phyloP scores from a whole-genome alignment of 2,329 filamentous ascomycete species.

The Metarhizium robertsii region DNA sequence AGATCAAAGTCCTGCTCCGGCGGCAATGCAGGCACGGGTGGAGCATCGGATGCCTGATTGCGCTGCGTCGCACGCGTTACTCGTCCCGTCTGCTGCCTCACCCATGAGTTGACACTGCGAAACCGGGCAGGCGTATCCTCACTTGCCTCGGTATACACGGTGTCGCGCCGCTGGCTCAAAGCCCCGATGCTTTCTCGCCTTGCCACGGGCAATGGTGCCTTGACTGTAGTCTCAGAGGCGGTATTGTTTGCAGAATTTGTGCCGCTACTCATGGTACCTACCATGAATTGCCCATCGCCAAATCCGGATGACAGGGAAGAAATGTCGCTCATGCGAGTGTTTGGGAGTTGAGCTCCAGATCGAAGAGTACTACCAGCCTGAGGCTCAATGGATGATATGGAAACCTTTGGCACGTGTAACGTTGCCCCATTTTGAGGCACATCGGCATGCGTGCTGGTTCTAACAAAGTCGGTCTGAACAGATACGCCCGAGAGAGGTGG shows the following conservation, averaged over 20 bases:
- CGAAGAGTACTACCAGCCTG: constrained; percentile 8
- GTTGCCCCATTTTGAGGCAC: background rate
- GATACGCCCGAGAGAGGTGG: background rate
- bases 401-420: constrained; percentile 2
- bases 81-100: constrained; percentile 51
- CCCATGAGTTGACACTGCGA: constrained; percentile 52
- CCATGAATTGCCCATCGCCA: constrained; percentile 50
- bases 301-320: constrained; percentile 58
- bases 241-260: constrained; percentile 17
- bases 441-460: constrained; percentile 2
- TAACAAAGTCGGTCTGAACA: constrained; percentile 8
- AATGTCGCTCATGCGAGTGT: constrained; percentile 35
- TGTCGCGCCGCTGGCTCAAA: constrained; percentile 28
- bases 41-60: constrained; percentile 18
- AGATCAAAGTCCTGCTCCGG: constrained; percentile 37
- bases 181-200: constrained; percentile 7
- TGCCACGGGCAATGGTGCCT: constrained; percentile 6
- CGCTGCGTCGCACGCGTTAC: constrained; percentile 37
- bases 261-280: constrained; percentile 12
- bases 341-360: constrained; percentile 14
- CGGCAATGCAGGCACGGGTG: constrained; percentile 31
- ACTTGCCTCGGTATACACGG: constrained; percentile 41
- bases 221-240: constrained; percentile 9
- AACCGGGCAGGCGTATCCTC: constrained; percentile 48
- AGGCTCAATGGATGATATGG: constrained; percentile 6